A percentile compares a stretch with the other conserved stretches of the same genome.
Conservation (phyloP, 345 rosid species). For the Hypericum androsaemum region DNA sequence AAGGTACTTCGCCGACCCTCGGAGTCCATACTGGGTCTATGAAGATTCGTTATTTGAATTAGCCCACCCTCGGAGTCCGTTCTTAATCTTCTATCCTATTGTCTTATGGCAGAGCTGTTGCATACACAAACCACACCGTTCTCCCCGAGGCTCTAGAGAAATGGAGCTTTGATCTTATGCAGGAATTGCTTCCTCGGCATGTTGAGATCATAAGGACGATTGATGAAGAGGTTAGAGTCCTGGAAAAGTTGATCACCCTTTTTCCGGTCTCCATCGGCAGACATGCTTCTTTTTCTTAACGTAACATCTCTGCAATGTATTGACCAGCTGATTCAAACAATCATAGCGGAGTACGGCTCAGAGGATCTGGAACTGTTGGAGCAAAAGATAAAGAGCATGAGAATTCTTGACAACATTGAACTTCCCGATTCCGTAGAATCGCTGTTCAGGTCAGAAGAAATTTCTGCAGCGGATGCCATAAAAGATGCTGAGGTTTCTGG, state of each 20-base stretch:
- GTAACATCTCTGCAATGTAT: not conserved
- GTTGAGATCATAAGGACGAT: conserved; percentile 39
- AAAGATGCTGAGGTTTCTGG: conserved; percentile 18
- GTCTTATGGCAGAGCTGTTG: conserved; percentile 30
- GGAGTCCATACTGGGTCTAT: too few species aligned
- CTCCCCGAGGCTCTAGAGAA: conserved; percentile 48
- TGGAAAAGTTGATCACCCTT: too few species aligned
- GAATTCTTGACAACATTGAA: conserved; percentile 39
- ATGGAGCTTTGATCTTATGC: conserved; percentile 43
- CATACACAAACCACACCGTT: conserved; percentile 45
- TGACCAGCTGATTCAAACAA: conserved; percentile 31
- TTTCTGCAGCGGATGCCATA: conserved; percentile 8
- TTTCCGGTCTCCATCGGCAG: too few species aligned
- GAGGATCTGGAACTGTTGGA: conserved; percentile 32
- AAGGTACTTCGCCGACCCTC: conserved; percentile 18
- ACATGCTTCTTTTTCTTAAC: too few species aligned
- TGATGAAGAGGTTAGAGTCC: conserved; percentile 39
- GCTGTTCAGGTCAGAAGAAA: conserved; percentile 17
- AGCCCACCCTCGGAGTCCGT: not conserved
- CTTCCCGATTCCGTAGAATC: conserved; percentile 29
- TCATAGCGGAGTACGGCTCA: conserved; percentile 28
- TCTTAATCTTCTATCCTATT: not conserved
- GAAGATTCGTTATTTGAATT: not conserved
- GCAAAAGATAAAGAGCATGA: conserved; percentile 34
- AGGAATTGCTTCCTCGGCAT: conserved; percentile 44